Percentiles rank a stretch among this genome's conserved stretches.
phyloP scores from a whole-genome alignment of 2,329 filamentous ascomycete genomes.

The Sordariomycetes sp. region DNA sequence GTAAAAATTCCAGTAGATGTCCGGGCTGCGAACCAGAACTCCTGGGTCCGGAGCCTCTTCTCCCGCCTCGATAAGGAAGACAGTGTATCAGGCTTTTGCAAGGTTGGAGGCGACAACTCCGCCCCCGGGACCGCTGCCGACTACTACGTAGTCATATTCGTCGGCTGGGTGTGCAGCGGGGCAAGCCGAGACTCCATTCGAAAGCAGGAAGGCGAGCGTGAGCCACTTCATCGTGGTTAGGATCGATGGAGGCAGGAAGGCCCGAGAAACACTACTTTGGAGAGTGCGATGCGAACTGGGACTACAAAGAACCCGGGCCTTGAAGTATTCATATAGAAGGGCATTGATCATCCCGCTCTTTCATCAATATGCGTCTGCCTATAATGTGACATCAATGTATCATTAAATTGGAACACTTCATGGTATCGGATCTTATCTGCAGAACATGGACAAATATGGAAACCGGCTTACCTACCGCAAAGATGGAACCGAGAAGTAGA shows the following conservation, averaged over 20 bases:
- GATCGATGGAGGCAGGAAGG: not conserved
- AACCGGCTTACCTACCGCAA: no score
- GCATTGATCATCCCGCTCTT: no score
- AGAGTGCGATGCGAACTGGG: no score
- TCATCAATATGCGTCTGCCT: no score
- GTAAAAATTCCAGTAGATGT: constrained; percentile 41
- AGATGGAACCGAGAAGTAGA: no score
- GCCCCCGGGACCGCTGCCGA: constrained; percentile 43
- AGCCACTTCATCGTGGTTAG: constrained; percentile 2
- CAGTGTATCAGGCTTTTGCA: constrained; percentile 39
- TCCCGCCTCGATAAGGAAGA: constrained; percentile 45
- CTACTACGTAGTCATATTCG: constrained; percentile 38
- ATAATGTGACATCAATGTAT: no score
- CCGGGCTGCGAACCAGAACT: constrained; percentile 22
- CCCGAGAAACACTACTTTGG: no score
- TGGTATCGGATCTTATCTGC: no score
- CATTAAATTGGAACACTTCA: no score
- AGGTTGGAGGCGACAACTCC: constrained; percentile 40
- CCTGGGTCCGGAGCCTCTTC: constrained; percentile 25
- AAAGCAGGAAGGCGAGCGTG: not conserved
- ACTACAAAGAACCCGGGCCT: no score
- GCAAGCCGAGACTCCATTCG: not conserved
- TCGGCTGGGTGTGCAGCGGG: not conserved
- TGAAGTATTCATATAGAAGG: no score
- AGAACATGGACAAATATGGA: no score